Percentiles rank a stretch among this genome's conserved stretches.
Conservation (phyloP, 78 protist species). For the Dictyostelium discoideum region dicty_2.7 NC_007091.3:1143001-1143500, state of each 20-base stretch:
- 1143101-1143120: slow-evolving; percentile 83
- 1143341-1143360: slow-evolving; percentile 86
- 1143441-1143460: slow-evolving; percentile 93
- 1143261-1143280: slow-evolving; percentile 25
- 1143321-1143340: not conserved
- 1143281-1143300: slow-evolving; percentile 10
- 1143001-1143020: slow-evolving; percentile 85
- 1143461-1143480: slow-evolving; percentile 88
- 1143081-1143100: slow-evolving; percentile 28
- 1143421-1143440: slow-evolving; percentile 96
- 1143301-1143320: not conserved
- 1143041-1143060: slow-evolving; percentile 93
- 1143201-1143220: slow-evolving; percentile 82
- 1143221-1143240: slow-evolving; percentile 89
- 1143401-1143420: slow-evolving; percentile 94
- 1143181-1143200: slow-evolving; percentile 74
- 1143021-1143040: slow-evolving; percentile 95
- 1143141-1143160: slow-evolving; percentile 88
- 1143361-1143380: slow-evolving; percentile 95
- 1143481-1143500: slow-evolving; percentile 43
- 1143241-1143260: slow-evolving; percentile 44
- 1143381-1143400: slow-evolving; percentile 92
- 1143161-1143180: slow-evolving; percentile 25
- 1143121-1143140: slow-evolving; percentile 86
- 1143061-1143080: slow-evolving; percentile 72